Conservation (phyloP, 495 filamentous ascomycete species). For the Penicillium crystallinum region DNA sequence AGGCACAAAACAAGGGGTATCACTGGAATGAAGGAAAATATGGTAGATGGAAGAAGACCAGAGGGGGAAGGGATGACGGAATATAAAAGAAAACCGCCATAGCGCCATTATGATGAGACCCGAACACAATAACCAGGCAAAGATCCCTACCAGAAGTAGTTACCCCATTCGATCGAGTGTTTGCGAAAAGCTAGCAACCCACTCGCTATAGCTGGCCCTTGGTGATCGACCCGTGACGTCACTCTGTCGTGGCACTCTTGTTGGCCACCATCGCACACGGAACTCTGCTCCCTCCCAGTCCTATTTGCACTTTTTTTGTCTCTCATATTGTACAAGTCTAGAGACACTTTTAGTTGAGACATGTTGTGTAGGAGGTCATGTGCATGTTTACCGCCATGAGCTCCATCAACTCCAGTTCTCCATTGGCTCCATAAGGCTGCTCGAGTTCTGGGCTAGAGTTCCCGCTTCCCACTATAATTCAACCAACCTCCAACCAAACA, state of each 20-base stretch:
- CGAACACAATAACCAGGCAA: slow-evolving; percentile 10
- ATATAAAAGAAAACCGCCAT: slow-evolving; percentile 5
- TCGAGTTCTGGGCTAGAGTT: background rate
- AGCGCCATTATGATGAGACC: slow-evolving; percentile 3
- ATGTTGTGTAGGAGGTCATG: background rate
- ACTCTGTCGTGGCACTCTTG: background rate
- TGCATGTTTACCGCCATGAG: too few species aligned
- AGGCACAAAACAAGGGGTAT: slow-evolving; percentile 29
- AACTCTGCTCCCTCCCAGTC: slow-evolving; percentile 1
- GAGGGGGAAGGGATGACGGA: slow-evolving; percentile 3
- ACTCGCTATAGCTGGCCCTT: background rate
- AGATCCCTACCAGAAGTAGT: background rate
- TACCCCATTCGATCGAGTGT: background rate
- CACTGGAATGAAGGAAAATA: slow-evolving; percentile 32
- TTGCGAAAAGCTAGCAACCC: background rate
- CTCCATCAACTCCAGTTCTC: too few species aligned
- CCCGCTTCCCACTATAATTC: too few species aligned
- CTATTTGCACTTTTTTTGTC: background rate
- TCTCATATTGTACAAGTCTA: background rate
- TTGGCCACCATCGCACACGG: background rate
- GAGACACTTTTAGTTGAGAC: background rate
- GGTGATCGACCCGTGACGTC: slow-evolving; percentile 7
- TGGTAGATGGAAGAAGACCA: slow-evolving; percentile 8
- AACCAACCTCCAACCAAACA: background rate
- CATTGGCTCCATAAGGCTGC: background rate